These are phyloP conservation scores for Coemansia sp. DNA, from an alignment of 192 early-diverging fungal genomes.

Conservation along the genomic window DNA sequence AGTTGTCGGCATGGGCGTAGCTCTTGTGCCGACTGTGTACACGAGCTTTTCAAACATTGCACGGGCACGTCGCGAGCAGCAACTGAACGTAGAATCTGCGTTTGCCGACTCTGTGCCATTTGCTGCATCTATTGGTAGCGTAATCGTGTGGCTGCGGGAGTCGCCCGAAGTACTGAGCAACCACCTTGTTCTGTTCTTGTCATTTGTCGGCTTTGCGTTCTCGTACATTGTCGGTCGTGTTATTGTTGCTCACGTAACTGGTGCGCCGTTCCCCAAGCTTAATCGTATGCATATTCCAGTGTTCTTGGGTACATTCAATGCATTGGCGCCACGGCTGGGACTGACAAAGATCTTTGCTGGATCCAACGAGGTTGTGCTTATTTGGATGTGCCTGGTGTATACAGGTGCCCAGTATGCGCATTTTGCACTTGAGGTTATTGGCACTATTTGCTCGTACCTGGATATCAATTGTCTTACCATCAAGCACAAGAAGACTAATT, in stretches of 20 bases:
- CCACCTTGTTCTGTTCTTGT: conserved; percentile 68
- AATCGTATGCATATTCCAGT: conserved; percentile 67
- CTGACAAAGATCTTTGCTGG: no score
- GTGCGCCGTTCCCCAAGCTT: conserved; percentile 75
- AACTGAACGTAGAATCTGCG: conserved; percentile 55
- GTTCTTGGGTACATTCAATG: conserved; percentile 61
- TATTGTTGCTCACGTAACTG: conserved; percentile 84
- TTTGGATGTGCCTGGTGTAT: no score
- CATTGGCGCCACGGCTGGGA: neutral
- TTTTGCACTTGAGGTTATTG: no score
- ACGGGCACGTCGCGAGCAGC: conserved; percentile 58
- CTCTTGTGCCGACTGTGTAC: conserved; percentile 46
- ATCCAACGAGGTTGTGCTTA: no score
- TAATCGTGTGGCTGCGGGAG: conserved; percentile 61
- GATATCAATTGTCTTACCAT: no score
- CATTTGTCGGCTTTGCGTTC: conserved; percentile 71
- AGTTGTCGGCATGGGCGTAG: conserved; percentile 30
- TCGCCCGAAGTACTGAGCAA: conserved; percentile 66
- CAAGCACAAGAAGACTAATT: no score
- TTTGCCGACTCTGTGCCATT: conserved; percentile 70
- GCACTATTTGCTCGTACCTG: no score
- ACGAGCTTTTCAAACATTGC: conserved; percentile 63
- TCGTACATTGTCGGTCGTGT: conserved; percentile 82
- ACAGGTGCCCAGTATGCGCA: no score
- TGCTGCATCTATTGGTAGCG: conserved; percentile 52